Evolutionary conservation across 2,329 filamentous ascomycete species (phyloP).

Genomic region (Talaromyces sp.): DNA sequence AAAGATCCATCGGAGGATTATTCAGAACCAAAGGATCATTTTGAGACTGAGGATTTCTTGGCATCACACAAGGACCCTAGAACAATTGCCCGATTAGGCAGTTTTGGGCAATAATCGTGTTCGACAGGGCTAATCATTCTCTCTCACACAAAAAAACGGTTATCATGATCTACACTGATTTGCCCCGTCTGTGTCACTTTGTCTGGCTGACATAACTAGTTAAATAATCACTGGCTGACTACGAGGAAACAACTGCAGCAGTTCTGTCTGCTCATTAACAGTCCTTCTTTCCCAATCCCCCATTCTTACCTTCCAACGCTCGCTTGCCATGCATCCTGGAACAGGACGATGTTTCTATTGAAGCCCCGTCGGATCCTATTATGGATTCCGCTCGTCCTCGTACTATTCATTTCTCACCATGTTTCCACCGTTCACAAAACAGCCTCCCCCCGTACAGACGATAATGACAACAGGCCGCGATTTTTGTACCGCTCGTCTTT

Average conservation of each 20-base stretch:
- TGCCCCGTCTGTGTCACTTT: no score
- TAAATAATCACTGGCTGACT: no score
- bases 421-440: not conserved
- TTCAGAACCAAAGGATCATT: no score
- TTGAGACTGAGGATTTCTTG: not conserved
- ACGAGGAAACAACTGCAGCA: no score
- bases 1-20: no score
- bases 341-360: not conserved
- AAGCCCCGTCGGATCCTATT: not conserved
- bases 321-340: not conserved
- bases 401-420: not conserved
- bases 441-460: not conserved
- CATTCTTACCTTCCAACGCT: not conserved
- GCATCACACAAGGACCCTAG: not conserved
- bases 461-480: slow-evolving; percentile 20
- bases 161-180: no score
- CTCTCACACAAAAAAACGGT: no score
- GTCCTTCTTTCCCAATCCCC: no score
- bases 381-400: not conserved
- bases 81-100: not conserved
- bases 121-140: no score
- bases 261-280: no score
- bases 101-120: not conserved
- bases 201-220: no score
- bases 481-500: slow-evolving; percentile 28